Percentiles rank a stretch among this genome's conserved stretches.
Evolutionary conservation across 306 rosid species (phyloP).

Genomic region (Begonia loranthoides): DNA sequence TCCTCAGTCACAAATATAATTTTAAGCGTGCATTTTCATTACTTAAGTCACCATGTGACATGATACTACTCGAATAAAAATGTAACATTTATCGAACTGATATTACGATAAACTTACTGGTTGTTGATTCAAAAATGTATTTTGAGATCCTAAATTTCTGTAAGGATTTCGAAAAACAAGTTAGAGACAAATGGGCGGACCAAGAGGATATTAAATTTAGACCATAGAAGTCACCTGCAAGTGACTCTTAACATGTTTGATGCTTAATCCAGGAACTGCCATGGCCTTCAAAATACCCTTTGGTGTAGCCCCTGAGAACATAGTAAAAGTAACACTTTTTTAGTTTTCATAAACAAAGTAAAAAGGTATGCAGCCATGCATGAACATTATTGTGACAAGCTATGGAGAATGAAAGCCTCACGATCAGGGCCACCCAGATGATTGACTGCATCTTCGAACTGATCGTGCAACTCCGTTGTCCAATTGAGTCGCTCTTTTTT

Average conservation of each 20-base stretch:
- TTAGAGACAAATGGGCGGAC: not conserved
- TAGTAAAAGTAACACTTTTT: not conserved
- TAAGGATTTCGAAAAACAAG: not conserved
- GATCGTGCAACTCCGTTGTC: conserved; percentile 56
- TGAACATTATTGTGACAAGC: not conserved
- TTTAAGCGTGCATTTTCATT: no score
- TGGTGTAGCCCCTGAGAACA: conserved; percentile 57
- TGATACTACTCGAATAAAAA: no score
- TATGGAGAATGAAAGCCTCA: conserved; percentile 20
- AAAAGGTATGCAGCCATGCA: not conserved
- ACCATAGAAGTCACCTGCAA: conserved; percentile 35
- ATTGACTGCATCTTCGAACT: conserved; percentile 47
- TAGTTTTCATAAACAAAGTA: not conserved
- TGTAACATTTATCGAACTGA: not conserved
- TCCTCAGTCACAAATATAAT: no score
- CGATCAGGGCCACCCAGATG: conserved; percentile 78
- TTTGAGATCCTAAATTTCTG: conserved; percentile 76
- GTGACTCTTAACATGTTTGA: conserved; percentile 69
- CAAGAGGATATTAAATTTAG: no score
- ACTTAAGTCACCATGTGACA: no score
- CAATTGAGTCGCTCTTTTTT: conserved; percentile 53
- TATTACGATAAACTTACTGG: conserved; percentile 27
- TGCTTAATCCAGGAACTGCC: conserved; percentile 31
- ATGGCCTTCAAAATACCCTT: conserved; percentile 49
- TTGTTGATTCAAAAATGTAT: conserved; percentile 47